Evolutionary conservation across 208 protist genomes (phyloP).

Genomic region (Wallacemonas sp.): DNA sequence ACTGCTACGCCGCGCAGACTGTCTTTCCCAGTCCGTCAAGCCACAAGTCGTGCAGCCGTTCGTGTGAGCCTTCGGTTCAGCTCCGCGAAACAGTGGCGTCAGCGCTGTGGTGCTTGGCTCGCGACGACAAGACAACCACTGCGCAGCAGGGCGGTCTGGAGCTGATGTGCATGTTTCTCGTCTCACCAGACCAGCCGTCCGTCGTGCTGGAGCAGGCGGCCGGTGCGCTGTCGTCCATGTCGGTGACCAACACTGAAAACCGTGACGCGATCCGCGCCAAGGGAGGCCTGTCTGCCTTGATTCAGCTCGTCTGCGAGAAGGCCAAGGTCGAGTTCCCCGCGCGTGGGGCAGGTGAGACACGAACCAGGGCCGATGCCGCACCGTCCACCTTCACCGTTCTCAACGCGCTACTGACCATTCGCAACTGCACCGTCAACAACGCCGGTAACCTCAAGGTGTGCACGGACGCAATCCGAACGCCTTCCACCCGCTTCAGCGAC

Average conservation of each 20-base stretch:
- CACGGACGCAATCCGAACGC: slow-evolving; percentile 30
- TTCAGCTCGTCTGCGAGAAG: slow-evolving; percentile 73
- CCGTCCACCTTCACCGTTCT: slow-evolving; percentile 73
- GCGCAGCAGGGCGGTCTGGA: slow-evolving; percentile 80
- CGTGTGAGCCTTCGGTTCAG: slow-evolving; percentile 61
- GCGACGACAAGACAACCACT: slow-evolving; percentile 84
- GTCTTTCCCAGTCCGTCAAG: slow-evolving; percentile 31
- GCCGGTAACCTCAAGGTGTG: slow-evolving; percentile 60
- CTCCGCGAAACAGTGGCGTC: slow-evolving; percentile 89
- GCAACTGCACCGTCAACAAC: slow-evolving; percentile 79
- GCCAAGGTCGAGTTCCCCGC: slow-evolving; percentile 53
- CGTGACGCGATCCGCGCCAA: slow-evolving; percentile 65
- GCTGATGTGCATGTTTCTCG: slow-evolving; percentile 79
- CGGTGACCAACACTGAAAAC: slow-evolving; percentile 86
- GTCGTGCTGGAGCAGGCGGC: slow-evolving; percentile 89
- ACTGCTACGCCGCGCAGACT: slow-evolving; percentile 58
- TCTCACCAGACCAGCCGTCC: slow-evolving; percentile 55
- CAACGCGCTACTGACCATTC: slow-evolving; percentile 78
- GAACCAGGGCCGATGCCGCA: slow-evolving; percentile 25
- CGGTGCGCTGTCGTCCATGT: slow-evolving; percentile 86
- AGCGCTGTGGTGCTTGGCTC: slow-evolving; percentile 86
- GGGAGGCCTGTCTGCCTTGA: slow-evolving; percentile 72
- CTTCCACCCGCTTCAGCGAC: slow-evolving; percentile 37
- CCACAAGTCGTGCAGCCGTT: slow-evolving; percentile 53
- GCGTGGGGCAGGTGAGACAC: slow-evolving; percentile 17